Conservation (phyloP, 441 rosid genomes). For the Pelargonium citronellum region DNA sequence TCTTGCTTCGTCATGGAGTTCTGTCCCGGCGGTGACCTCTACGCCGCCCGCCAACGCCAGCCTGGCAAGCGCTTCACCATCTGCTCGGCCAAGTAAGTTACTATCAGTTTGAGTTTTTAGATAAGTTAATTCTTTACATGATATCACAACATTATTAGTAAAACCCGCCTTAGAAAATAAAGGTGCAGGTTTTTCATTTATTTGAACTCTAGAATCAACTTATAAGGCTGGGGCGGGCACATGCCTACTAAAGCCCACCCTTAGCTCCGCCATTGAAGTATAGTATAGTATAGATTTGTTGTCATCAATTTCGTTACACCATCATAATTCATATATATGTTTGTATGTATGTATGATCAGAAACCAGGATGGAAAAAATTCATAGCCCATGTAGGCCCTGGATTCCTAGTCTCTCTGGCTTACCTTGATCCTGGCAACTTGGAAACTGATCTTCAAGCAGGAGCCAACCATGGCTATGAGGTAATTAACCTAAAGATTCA, state of each 20-base stretch:
- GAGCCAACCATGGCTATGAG: slow-evolving; percentile 51
- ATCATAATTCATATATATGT: too few species aligned
- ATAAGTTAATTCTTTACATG: too few species aligned
- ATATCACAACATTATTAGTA: too few species aligned
- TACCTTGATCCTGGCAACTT: slow-evolving; percentile 69
- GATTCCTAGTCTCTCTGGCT: slow-evolving; percentile 60
- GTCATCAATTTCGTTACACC: too few species aligned
- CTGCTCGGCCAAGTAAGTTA: slow-evolving; percentile 51
- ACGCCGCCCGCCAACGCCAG: slow-evolving; percentile 54
- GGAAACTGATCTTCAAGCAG: slow-evolving; percentile 71
- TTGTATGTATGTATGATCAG: slow-evolving; percentile 21
- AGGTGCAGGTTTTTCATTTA: too few species aligned
- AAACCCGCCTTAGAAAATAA: too few species aligned
- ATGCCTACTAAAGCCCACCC: too few species aligned
- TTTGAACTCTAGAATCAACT: too few species aligned
- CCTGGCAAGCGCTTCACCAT: slow-evolving; percentile 46
- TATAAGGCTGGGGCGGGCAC: too few species aligned
- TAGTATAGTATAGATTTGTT: too few species aligned
- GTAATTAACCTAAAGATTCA: slow-evolving; percentile 17
- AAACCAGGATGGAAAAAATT: slow-evolving; percentile 55
- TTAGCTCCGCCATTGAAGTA: too few species aligned
- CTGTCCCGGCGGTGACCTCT: slow-evolving; percentile 68
- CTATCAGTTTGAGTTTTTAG: background rate
- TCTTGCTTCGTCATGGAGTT: slow-evolving; percentile 73
- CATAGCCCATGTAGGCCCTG: slow-evolving; percentile 47